Evolutionary conservation across 495 filamentous ascomycete genomes (phyloP).

Genomic region (Filosporella fistucella): DNA sequence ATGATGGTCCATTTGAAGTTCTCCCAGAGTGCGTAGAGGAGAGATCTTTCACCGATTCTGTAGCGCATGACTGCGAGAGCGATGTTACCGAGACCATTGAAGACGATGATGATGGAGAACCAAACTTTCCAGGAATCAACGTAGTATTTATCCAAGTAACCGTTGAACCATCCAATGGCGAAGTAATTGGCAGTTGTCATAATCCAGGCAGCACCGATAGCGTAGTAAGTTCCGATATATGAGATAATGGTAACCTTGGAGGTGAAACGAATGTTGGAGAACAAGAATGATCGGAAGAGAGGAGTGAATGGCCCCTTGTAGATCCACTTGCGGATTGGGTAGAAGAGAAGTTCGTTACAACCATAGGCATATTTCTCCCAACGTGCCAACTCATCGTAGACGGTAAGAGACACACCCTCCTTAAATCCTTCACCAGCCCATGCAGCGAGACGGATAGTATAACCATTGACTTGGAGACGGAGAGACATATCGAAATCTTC

Average conservation of each 20-base stretch:
- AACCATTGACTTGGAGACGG: constrained; percentile 66
- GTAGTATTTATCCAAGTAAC: constrained; percentile 71
- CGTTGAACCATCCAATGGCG: constrained; percentile 70
- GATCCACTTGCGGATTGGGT: constrained; percentile 62
- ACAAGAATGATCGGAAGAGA: constrained; percentile 66
- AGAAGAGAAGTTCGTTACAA: constrained; percentile 80
- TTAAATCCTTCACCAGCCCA: constrained; percentile 77
- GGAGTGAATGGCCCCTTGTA: constrained; percentile 67
- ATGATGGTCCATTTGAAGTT: constrained; percentile 72
- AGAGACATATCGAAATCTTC: constrained; percentile 87
- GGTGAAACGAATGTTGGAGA: constrained; percentile 69
- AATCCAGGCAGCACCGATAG: constrained; percentile 74
- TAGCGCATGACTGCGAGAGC: constrained; percentile 64
- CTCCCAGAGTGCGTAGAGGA: constrained; percentile 53
- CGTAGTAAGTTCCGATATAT: constrained; percentile 87
- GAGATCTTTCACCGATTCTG: constrained; percentile 53
- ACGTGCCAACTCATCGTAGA: constrained; percentile 77
- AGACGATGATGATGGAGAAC: constrained; percentile 68
- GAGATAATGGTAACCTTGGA: constrained; percentile 78
- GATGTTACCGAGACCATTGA: constrained; percentile 64
- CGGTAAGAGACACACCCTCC: constrained; percentile 78
- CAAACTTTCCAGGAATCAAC: constrained; percentile 73
- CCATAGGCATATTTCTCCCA: constrained; percentile 89
- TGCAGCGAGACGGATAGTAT: constrained; percentile 68
- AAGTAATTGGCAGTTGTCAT: constrained; percentile 77